Evolutionary conservation across 257 asterid species (phyloP).

Genomic region (Gardenia jasminoides): DNA sequence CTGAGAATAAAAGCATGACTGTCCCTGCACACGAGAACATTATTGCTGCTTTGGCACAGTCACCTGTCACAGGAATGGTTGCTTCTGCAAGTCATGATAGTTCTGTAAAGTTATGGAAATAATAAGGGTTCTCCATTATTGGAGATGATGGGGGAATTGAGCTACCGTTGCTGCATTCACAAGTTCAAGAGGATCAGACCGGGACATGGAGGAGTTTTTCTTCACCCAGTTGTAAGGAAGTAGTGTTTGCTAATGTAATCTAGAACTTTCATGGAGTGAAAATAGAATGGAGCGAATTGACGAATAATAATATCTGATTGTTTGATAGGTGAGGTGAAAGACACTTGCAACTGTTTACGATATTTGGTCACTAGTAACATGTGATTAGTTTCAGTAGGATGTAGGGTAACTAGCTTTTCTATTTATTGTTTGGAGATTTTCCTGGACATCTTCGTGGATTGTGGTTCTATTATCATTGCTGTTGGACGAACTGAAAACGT

Average conservation of each 20-base stretch:
- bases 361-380: not conserved
- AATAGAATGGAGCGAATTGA: constrained; percentile 7
- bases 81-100: constrained; percentile 97
- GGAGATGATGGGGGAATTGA: not conserved
- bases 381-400: not conserved
- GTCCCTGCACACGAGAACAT: constrained; percentile 78
- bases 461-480: not conserved
- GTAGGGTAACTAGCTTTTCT: not conserved
- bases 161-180: not conserved
- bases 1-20: constrained; percentile 82
- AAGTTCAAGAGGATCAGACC: not conserved
- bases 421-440: not conserved
- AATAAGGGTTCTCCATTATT: constrained; percentile 3
- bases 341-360: not conserved
- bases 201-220: not conserved
- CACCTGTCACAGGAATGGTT: constrained; percentile 81
- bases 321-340: not conserved
- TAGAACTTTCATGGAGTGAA: not conserved
- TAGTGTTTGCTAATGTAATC: not conserved
- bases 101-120: constrained; percentile 91
- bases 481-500: no score
- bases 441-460: not conserved
- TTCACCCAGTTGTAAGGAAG: not conserved
- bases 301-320: constrained; percentile 7
- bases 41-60: constrained; percentile 80